phyloP scores from a whole-genome alignment of 1,284 basidiomycete genomes.

The Abortiporus biennis region DNA sequence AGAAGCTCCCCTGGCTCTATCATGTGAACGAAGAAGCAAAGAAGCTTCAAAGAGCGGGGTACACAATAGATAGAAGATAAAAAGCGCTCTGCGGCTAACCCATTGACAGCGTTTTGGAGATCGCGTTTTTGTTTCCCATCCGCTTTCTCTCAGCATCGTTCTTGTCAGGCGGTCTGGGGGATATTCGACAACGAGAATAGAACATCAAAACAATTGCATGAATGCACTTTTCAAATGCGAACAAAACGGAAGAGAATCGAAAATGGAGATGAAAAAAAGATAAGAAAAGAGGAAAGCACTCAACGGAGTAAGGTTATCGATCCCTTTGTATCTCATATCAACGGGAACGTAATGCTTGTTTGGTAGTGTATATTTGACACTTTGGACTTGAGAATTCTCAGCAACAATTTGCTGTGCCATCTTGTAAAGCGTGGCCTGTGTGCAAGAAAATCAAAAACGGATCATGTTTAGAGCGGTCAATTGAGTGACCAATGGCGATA shows the following conservation, averaged over 20 bases:
- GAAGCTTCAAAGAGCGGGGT: no score
- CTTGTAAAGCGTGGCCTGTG: slow-evolving; percentile 86
- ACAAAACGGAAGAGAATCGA: background rate
- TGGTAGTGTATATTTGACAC: slow-evolving; percentile 75
- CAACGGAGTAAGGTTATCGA: slow-evolving; percentile 45
- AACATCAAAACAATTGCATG: no score
- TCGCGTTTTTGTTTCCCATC: no score
- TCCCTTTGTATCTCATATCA: slow-evolving; percentile 61
- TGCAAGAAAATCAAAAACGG: slow-evolving; percentile 2
- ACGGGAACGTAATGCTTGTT: slow-evolving; percentile 94
- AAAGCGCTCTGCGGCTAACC: no score
- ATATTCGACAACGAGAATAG: no score
- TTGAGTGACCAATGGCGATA: background rate
- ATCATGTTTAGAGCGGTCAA: slow-evolving; percentile 3
- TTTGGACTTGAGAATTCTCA: slow-evolving; percentile 56
- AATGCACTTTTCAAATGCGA: background rate
- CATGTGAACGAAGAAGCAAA: no score
- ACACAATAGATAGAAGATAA: no score
- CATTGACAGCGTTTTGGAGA: no score
- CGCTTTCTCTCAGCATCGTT: no score
- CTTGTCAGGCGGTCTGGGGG: no score
- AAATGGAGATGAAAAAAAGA: background rate
- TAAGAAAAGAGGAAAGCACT: slow-evolving; percentile 7
- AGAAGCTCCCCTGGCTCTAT: no score
- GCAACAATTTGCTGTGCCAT: slow-evolving; percentile 75